These are phyloP conservation scores for Coniophora puteana DNA, from an alignment of 1,284 basidiomycete species.

Conservation along the genomic window DNA sequence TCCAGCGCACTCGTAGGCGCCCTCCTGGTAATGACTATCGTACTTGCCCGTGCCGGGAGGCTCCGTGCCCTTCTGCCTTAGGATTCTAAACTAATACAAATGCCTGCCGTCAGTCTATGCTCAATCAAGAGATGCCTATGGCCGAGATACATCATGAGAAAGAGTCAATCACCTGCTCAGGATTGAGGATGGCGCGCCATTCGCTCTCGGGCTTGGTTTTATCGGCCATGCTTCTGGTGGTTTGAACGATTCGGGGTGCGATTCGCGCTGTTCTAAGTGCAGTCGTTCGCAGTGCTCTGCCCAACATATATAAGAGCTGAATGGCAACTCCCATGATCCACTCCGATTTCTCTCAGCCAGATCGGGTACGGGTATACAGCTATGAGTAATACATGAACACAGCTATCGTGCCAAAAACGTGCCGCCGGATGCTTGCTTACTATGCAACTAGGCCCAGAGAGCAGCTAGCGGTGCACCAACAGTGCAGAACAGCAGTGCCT, in stretches of 20 bases:
- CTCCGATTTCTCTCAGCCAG: too few species aligned
- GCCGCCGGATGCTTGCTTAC: too few species aligned
- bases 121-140: constrained; percentile 1
- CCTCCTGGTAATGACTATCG: constrained; percentile 62
- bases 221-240: constrained; percentile 7
- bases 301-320: too few species aligned
- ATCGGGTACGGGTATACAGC: too few species aligned
- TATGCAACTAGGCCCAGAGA: too few species aligned
- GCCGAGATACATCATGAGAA: constrained; percentile 9
- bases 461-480: too few species aligned
- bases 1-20: constrained; percentile 73
- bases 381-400: too few species aligned
- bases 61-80: constrained; percentile 90
- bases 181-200: constrained; percentile 81
- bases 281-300: too few species aligned
- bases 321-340: too few species aligned
- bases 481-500: too few species aligned
- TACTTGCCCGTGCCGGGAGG: constrained; percentile 73
- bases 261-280: neutral
- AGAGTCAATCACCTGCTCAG: constrained; percentile 83
- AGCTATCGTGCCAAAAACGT: too few species aligned
- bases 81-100: constrained; percentile 68
- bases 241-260: constrained; percentile 4
- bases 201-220: constrained; percentile 70
- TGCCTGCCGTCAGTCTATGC: neutral